Evolutionary conservation across 768 basidiomycete species (phyloP).

Genomic region (Neoboletus subvelutipes): DNA sequence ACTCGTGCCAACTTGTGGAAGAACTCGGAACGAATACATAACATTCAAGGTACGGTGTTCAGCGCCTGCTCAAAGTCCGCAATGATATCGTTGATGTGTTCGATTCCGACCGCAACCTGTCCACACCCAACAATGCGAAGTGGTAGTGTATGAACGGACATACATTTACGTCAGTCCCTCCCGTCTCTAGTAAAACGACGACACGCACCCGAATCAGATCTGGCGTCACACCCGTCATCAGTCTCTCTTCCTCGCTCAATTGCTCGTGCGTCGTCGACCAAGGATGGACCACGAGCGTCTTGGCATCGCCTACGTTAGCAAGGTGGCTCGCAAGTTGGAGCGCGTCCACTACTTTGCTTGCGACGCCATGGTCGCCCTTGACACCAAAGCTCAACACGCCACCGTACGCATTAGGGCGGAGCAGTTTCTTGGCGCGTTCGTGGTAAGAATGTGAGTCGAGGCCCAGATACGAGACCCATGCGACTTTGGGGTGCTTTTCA

Average conservation of each 20-base stretch:
- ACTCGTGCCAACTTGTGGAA: no score
- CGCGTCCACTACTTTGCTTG: constrained; percentile 64
- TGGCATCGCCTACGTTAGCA: constrained; percentile 69
- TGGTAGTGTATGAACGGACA: not conserved
- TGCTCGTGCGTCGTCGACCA: constrained; percentile 61
- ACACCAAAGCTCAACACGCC: constrained; percentile 80
- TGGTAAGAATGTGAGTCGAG: constrained; percentile 62
- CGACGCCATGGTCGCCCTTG: constrained; percentile 51
- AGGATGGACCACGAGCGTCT: constrained; percentile 63
- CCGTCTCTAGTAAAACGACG: not conserved
- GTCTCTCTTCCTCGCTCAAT: constrained; percentile 47
- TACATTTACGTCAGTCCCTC: not conserved
- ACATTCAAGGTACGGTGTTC: constrained; percentile 17
- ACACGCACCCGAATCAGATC: constrained; percentile 55
- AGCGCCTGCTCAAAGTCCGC: constrained; percentile 46
- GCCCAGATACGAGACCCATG: constrained; percentile 81
- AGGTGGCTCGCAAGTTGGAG: constrained; percentile 70
- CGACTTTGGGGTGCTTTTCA: constrained; percentile 59
- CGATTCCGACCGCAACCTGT: constrained; percentile 46
- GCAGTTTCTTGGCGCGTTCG: constrained; percentile 51
- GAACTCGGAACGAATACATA: not conserved
- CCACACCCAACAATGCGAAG: not conserved
- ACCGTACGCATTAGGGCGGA: constrained; percentile 56
- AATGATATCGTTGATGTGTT: constrained; percentile 46
- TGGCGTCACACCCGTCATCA: constrained; percentile 48